Conservation (phyloP, 768 basidiomycete genomes). For the Mycena capillaripes region DNA sequence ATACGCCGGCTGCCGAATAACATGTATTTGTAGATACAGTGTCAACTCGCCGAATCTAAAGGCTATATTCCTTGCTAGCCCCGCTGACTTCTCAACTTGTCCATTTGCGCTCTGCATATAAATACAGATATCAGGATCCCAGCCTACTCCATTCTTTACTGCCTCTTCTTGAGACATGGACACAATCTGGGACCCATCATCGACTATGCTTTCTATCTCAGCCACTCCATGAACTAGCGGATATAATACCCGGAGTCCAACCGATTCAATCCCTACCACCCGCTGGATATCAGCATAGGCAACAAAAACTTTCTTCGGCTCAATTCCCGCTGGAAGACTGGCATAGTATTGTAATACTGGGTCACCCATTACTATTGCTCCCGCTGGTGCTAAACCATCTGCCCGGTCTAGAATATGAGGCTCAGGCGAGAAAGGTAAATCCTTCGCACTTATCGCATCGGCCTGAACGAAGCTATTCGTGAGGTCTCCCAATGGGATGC, state of each 20-base stretch:
- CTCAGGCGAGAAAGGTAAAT: neutral
- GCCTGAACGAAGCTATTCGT: neutral
- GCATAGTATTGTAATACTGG: constrained; percentile 6
- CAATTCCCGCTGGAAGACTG: neutral
- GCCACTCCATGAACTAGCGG: too few relatives aligned
- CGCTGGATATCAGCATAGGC: too few relatives aligned
- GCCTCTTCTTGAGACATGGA: too few relatives aligned
- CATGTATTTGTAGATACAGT: constrained; percentile 29
- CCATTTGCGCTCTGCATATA: constrained; percentile 19
- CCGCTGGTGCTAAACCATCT: constrained; percentile 32
- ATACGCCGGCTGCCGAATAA: constrained; percentile 18
- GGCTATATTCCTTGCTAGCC: constrained; percentile 20
- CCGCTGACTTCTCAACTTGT: constrained; percentile 3
- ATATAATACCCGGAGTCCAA: too few relatives aligned
- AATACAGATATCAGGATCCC: constrained; percentile 10
- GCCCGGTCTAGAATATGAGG: too few relatives aligned
- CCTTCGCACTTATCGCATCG: neutral
- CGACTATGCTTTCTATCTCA: too few relatives aligned
- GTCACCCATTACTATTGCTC: constrained; percentile 34
- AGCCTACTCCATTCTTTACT: neutral
- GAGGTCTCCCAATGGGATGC: too few relatives aligned
- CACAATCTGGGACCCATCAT: neutral
- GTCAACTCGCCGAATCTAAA: constrained; percentile 19
- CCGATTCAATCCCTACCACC: too few relatives aligned
- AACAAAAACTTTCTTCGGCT: too few relatives aligned